Evolutionary conservation across 2,329 filamentous ascomycete genomes (phyloP), one percentile per base, ranked within the genome.

Genomic region (Xylariaceae sp.): DNA sequence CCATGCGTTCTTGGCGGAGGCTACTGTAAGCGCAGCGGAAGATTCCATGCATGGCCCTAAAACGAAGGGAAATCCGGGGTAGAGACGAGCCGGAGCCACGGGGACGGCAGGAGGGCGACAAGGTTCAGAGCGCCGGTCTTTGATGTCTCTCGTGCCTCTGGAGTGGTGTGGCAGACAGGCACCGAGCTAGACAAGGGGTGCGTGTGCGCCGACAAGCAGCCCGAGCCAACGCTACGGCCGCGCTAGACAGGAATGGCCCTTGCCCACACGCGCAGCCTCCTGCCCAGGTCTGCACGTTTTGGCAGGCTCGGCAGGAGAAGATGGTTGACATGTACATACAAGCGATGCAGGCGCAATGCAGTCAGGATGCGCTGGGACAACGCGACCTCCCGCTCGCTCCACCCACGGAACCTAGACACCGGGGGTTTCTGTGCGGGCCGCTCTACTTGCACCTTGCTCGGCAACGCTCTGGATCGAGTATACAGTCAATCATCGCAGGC

Each of bases 151-250:
- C 34, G 28, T 42, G 14, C 18, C 40, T 51, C 48, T 47, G 19
- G 36, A 53, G 50, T 57, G 58, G 63, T 64, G 63, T 65, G 63
- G 56, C 44, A 65, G 61, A 65, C 61, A 40, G 34, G 56, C 56
- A 49, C 38, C 50, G 52, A 52, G 58, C 63, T 65, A 65, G 63
- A 65, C 63, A 64, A 65, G 63, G 63, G 59, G 57, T 51, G 28
- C 19, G 47, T 48, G 53, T 47, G 51, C 52, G 53, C 49, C 55
- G 55, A 54, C 17, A 45, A 51, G 45, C 51, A 55, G 53, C 46
- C 54, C 54, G 50, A 47, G 45, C 50, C 49, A 58, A 56, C 54
- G 51, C 54, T 58, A 58, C 56, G n/a, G 48, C 54, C 42, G 17
- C 53, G 55, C 56, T 55, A 57, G 56, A 55, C 54, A 19, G 22